Evolutionary conservation across 306 rosid genomes (phyloP).

Genomic region (Cotoneaster glaucophyllus): DNA sequence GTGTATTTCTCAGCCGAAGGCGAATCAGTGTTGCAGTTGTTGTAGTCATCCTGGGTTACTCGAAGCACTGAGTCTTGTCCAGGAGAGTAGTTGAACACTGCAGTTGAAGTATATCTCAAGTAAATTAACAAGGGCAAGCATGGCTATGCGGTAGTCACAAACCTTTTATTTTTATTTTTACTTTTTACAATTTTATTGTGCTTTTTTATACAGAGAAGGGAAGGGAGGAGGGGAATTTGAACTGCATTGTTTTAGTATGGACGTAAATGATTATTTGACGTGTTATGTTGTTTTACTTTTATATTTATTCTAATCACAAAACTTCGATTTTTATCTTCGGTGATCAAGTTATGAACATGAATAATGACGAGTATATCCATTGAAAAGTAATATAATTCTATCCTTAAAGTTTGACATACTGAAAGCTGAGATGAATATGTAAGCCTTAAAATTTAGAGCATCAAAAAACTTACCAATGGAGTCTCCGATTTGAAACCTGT

Average conservation of each 20-base stretch:
- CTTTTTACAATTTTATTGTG: neutral
- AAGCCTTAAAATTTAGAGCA: neutral
- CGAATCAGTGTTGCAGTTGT: constrained; percentile 52
- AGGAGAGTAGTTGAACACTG: constrained; percentile 69
- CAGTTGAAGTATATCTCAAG: neutral
- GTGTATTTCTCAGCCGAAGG: constrained; percentile 30
- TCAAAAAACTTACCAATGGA: constrained; percentile 42
- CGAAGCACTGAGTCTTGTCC: constrained; percentile 73
- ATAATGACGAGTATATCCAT: neutral
- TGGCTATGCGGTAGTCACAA: neutral
- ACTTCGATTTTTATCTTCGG: neutral
- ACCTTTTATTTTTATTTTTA: neutral
- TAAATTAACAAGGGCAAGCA: neutral
- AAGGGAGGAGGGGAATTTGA: neutral
- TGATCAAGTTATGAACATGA: neutral
- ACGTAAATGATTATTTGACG: neutral
- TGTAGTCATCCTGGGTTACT: constrained; percentile 57
- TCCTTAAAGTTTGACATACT: neutral
- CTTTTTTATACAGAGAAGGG: neutral
- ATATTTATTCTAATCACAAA: neutral
- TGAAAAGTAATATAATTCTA: neutral
- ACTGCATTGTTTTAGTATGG: neutral
- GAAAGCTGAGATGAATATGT: neutral
- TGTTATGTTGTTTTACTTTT: neutral
- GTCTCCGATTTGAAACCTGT: constrained; percentile 76